Evolutionary conservation across 208 protist species (phyloP).

Genomic region (Sergeia podlipaevii): DNA sequence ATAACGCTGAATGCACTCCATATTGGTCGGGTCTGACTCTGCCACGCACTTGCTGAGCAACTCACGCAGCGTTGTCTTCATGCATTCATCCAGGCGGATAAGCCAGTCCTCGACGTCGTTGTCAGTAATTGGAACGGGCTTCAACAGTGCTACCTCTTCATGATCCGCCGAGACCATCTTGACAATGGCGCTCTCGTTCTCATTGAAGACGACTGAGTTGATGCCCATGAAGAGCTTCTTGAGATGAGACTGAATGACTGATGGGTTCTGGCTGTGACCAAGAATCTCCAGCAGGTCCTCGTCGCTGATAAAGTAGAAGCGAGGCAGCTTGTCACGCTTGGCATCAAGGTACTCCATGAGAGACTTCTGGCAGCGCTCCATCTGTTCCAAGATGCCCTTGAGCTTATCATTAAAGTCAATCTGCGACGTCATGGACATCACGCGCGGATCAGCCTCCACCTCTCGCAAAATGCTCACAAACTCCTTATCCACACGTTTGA

Average conservation of each 20-base stretch:
- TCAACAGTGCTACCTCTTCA: slow-evolving; percentile 73
- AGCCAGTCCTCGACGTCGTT: slow-evolving; percentile 94
- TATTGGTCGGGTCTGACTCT: slow-evolving; percentile 34
- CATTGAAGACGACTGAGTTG: slow-evolving; percentile 78
- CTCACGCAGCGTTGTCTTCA: slow-evolving; percentile 81
- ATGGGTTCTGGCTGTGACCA: slow-evolving; percentile 90
- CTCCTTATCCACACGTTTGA: slow-evolving; percentile 96
- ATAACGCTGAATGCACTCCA: slow-evolving; percentile 45
- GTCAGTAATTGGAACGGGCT: slow-evolving; percentile 75
- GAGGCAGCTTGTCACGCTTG: slow-evolving; percentile 93
- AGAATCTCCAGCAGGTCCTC: slow-evolving; percentile 98
- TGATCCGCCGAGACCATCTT: slow-evolving; percentile 89
- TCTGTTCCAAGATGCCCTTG: slow-evolving; percentile 91
- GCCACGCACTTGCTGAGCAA: slow-evolving; percentile 56
- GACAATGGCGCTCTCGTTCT: slow-evolving; percentile 75
- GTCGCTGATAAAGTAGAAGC: slow-evolving; percentile 99
- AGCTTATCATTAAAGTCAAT: slow-evolving; percentile 85
- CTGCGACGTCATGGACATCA: slow-evolving; percentile 87
- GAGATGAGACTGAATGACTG: slow-evolving; percentile 89
- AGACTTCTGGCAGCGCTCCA: slow-evolving; percentile 96
- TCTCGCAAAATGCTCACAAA: slow-evolving; percentile 91
- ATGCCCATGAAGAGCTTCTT: slow-evolving; percentile 96
- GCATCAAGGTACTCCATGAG: slow-evolving; percentile 97
- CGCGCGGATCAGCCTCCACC: slow-evolving; percentile 87
- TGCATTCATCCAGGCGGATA: slow-evolving; percentile 79